Percentiles rank a stretch among this genome's conserved stretches.
Evolutionary conservation across 768 basidiomycete species (phyloP).

Genomic region (Neoboletus subvelutipes): DNA sequence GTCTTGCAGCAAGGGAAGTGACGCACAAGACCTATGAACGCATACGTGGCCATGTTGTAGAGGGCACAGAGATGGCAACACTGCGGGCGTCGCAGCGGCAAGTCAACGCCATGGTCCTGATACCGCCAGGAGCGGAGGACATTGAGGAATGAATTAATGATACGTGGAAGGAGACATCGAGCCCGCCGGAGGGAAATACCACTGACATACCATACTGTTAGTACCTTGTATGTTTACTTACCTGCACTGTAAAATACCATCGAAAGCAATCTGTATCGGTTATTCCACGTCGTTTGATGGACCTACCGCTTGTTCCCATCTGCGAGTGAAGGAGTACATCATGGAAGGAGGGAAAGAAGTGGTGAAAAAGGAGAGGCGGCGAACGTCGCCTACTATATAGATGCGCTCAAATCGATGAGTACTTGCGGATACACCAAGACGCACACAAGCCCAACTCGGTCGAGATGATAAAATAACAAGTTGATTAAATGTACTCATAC

Average conservation of each 20-base stretch:
- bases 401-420: neutral
- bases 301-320: neutral
- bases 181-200: too few relatives aligned
- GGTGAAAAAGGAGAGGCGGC: neutral
- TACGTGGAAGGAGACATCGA: neutral
- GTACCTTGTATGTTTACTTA: neutral
- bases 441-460: neutral
- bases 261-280: neutral
- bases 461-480: neutral
- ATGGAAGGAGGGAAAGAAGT: neutral
- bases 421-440: too few relatives aligned
- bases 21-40: slow-evolving; percentile 1
- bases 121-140: neutral
- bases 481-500: slow-evolving; percentile 26
- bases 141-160: neutral
- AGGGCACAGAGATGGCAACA: neutral
- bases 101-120: neutral
- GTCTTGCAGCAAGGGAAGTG: neutral
- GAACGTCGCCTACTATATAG: neutral
- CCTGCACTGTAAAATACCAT: neutral
- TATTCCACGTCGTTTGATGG: too few relatives aligned
- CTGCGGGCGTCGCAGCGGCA: neutral
- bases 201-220: neutral
- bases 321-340: neutral
- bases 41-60: neutral